A percentile compares a stretch with the other conserved stretches of the same genome.
Conservation (phyloP, 2,329 filamentous ascomycete species). For the Rachicladosporium sp. region DNA sequence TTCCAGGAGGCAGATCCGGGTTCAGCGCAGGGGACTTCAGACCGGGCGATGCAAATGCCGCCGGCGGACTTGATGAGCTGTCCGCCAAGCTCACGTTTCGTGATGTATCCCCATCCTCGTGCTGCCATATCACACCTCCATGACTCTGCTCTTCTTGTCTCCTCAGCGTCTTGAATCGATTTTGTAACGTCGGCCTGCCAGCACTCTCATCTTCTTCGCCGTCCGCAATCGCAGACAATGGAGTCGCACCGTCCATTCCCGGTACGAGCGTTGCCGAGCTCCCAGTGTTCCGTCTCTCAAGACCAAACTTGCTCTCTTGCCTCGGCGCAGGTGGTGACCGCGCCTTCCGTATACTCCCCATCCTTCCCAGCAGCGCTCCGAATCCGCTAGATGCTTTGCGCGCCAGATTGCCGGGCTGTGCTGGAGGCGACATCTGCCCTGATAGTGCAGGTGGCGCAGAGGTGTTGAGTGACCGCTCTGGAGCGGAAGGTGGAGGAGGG, state of each 20-base stretch:
- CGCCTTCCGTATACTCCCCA: constrained; percentile 43
- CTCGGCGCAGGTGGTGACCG: constrained; percentile 32
- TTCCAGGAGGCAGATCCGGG: constrained; percentile 65
- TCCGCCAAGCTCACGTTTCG: not conserved
- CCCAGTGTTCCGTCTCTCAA: constrained; percentile 14
- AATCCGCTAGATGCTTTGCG: constrained; percentile 83
- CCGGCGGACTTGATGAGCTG: constrained; percentile 8
- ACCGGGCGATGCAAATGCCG: constrained; percentile 10
- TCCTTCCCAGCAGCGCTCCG: constrained; percentile 60
- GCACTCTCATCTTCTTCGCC: constrained; percentile 16
- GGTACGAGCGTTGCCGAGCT: constrained; percentile 9
- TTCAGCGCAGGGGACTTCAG: constrained; percentile 53
- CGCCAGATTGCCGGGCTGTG: constrained; percentile 26
- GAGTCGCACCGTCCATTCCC: constrained; percentile 2
- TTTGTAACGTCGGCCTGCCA: constrained; percentile 30
- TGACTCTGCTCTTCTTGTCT: constrained; percentile 32
- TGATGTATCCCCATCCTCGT: constrained; percentile 39
- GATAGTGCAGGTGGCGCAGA: constrained; percentile 6
- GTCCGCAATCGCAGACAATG: constrained; percentile 11
- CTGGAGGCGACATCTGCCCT: constrained; percentile 24
- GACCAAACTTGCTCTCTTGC: constrained; percentile 8
- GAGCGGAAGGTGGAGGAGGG: constrained; percentile 1
- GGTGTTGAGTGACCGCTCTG: constrained; percentile 1
- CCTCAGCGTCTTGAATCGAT: constrained; percentile 34
- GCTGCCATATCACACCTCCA: constrained; percentile 17